Conservation (phyloP, 441 rosid species). For the Aleurites moluccanus region DNA sequence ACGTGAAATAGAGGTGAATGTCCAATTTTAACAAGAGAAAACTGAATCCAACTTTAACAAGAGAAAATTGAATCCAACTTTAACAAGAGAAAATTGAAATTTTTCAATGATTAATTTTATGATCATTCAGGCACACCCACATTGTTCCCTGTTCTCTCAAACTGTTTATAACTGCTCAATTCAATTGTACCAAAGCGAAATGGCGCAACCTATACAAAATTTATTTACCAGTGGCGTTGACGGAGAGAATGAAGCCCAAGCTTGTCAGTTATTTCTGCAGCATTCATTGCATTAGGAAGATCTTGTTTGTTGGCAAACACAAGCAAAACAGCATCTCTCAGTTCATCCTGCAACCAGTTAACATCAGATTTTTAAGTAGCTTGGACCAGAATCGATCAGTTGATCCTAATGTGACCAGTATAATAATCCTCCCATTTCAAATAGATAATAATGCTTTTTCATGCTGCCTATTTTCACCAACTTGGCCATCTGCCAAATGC, state of each 20-base stretch:
- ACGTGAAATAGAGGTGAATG: not conserved
- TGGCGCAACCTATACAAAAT: not conserved
- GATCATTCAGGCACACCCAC: not conserved
- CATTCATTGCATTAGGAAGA: slow-evolving; percentile 72
- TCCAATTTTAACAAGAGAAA: not conserved
- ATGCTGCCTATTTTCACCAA: not conserved
- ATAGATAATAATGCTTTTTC: not conserved
- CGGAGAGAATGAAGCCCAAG: slow-evolving; percentile 79
- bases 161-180: not conserved
- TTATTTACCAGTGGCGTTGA: slow-evolving; percentile 65
- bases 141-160: not conserved
- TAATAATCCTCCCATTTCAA: not conserved
- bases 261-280: slow-evolving; percentile 43
- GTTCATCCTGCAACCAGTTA: slow-evolving; percentile 53
- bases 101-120: not conserved
- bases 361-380: not conserved
- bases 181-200: not conserved
- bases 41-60: not conserved
- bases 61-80: not conserved
- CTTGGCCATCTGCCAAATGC: not conserved
- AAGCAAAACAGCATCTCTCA: slow-evolving; percentile 76
- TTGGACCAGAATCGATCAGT: slow-evolving; percentile 1
- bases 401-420: slow-evolving; percentile 1
- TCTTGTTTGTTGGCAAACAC: slow-evolving; percentile 82
- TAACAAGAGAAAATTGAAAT: not conserved